A percentile compares a stretch with the other conserved stretches of the same genome.
Conservation (phyloP, 768 basidiomycete genomes). For the Amyloporia xantha region DNA sequence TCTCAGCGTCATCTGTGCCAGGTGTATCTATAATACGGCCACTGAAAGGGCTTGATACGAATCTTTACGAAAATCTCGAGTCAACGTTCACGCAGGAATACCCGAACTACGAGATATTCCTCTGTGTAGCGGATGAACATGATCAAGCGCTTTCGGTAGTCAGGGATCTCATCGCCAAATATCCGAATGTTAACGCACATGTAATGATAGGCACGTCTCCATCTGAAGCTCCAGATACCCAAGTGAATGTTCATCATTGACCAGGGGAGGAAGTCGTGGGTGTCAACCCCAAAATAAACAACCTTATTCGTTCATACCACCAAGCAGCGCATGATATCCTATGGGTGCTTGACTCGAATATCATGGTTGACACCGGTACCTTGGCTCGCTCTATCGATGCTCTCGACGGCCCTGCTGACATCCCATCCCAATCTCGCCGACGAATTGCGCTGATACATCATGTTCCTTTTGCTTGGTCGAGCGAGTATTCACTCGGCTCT, state of each 20-base stretch:
- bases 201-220: slow-evolving; percentile 64
- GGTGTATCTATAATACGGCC: slow-evolving; percentile 94
- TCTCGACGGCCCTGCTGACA: slow-evolving; percentile 41
- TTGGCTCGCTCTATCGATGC: slow-evolving; percentile 80
- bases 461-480: slow-evolving; percentile 81
- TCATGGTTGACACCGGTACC: slow-evolving; percentile 69
- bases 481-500: slow-evolving; percentile 67
- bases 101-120: slow-evolving; percentile 83
- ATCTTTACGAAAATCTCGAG: slow-evolving; percentile 94
- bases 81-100: slow-evolving; percentile 91
- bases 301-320: slow-evolving; percentile 79
- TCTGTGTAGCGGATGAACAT: slow-evolving; percentile 81
- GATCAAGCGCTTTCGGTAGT: slow-evolving; percentile 90
- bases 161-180: slow-evolving; percentile 66
- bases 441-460: slow-evolving; percentile 89
- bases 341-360: slow-evolving; percentile 97
- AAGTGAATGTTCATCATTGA: neutral
- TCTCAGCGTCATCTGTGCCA: slow-evolving; percentile 45
- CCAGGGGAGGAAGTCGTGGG: slow-evolving; percentile 80
- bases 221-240: neutral
- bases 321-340: slow-evolving; percentile 82
- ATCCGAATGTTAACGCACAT: slow-evolving; percentile 65
- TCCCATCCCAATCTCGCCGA: slow-evolving; percentile 26
- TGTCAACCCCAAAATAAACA: slow-evolving; percentile 97
- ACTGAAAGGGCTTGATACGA: slow-evolving; percentile 90